A percentile compares a stretch with the other conserved stretches of the same genome.
phyloP scores from a whole-genome alignment of 2,329 filamentous ascomycete genomes.

The Dactylellina cionopaga region DNA sequence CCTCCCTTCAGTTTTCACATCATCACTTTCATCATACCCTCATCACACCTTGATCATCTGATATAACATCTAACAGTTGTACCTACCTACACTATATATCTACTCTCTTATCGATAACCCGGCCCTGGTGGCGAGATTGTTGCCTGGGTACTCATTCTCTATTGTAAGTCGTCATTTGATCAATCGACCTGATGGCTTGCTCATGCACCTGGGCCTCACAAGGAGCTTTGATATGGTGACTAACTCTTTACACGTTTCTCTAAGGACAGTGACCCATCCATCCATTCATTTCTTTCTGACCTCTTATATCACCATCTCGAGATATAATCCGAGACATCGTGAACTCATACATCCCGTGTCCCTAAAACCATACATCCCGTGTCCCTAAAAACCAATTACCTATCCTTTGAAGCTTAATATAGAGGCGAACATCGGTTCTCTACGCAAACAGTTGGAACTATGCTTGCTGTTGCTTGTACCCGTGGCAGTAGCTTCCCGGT shows the following conservation, averaged over 20 bases:
- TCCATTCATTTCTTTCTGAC: not conserved
- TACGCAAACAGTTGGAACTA: not conserved
- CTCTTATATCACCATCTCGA: not conserved
- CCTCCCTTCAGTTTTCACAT: not conserved
- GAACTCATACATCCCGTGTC: not conserved
- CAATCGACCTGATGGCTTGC: not conserved
- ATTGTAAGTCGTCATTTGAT: not conserved
- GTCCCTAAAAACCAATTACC: not conserved
- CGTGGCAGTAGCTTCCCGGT: constrained; percentile 23
- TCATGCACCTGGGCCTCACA: no score
- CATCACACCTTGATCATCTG: constrained; percentile 4
- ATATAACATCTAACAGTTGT: constrained; percentile 21
- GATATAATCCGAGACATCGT: constrained; percentile 10
- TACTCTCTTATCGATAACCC: not conserved
- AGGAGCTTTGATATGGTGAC: no score
- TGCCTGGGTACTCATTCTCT: not conserved
- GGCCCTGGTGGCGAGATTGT: not conserved
- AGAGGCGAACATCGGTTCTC: constrained; percentile 1
- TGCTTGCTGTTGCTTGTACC: constrained; percentile 29
- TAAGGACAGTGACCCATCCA: not conserved
- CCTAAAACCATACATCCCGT: not conserved
- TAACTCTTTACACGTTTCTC: not conserved
- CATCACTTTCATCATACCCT: not conserved
- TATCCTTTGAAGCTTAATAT: not conserved
- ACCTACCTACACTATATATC: constrained; percentile 12